Base-by-base conservation (phyloP, 352 stramenopile species). In the Phytopythium oedochilum region DNA sequence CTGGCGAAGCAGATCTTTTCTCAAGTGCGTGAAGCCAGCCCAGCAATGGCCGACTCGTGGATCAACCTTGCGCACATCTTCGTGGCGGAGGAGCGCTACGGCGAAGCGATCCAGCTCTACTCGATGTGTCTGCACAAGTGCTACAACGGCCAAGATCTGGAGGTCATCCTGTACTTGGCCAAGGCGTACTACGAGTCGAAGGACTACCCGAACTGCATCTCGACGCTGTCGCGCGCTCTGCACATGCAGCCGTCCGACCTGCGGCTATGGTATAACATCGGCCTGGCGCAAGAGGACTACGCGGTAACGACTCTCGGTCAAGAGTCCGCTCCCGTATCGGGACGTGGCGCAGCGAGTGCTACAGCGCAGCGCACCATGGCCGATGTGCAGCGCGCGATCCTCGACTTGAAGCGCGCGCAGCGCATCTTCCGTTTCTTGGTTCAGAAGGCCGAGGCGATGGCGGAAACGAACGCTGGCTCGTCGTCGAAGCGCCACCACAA, bases 41-140 rank as follows among this genome's bases (percentile, higher is more conserved):
- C 92, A 0, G 96, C 98, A 57, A 97, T 98, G 75, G 88, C 92
- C 0, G 96, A 98, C 64, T 86, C 94, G 11, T 97, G 96, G 68
- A 90, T 99, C 68, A 99, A 99, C 71, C 79, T 99, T 7, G 96
- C 92, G 15, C 96, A 99, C 63, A 97, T 98, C 61, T 98, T 98
- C 60, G 81, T 99, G 10, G 94, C 94, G 0, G 94, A 98, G 71
- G 96, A 98, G 64, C 96, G 97, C 32, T 97, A 98, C 64, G 83
- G 92, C 26, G 96, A 98, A 64, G 94, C 94, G 23, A 92, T 98
- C 45, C 92, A 98, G 70, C 86, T 98, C 52, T 98, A 98, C 64
- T 94, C 96, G 36, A 96, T 96, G 53, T 96, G 82, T 58, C 69
- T 96, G 36, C 89, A 60, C 57, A 96, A 96, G 69, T 96, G 89